Evolutionary conservation across 1,284 basidiomycete species (phyloP).

Genomic region (Puccinia coronata): DNA sequence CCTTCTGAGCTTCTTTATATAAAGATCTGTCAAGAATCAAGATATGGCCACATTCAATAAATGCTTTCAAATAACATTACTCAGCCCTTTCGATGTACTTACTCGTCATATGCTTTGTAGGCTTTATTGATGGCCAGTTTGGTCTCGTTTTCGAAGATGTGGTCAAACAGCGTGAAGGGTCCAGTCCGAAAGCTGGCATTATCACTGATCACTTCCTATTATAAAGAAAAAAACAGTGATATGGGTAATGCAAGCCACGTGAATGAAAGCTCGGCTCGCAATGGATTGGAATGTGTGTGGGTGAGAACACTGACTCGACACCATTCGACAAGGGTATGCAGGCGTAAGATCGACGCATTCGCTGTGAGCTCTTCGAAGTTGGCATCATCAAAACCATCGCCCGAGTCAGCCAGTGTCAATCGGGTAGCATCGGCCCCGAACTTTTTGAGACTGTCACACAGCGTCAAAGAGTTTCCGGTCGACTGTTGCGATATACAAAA

Average conservation of each 20-base stretch:
- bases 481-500: conserved; percentile 66
- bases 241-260: neutral
- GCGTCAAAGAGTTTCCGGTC: conserved; percentile 82
- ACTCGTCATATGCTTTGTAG: conserved; percentile 77
- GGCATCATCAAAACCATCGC: conserved; percentile 94
- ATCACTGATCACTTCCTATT: conserved; percentile 37
- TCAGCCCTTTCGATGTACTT: conserved; percentile 59
- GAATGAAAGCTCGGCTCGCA: neutral
- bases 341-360: conserved; percentile 91
- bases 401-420: conserved; percentile 89
- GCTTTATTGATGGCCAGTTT: conserved; percentile 79
- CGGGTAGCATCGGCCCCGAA: conserved; percentile 92
- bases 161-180: conserved; percentile 69
- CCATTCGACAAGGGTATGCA: conserved; percentile 90
- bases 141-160: conserved; percentile 88
- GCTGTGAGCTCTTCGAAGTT: conserved; percentile 99
- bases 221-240: neutral
- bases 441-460: conserved; percentile 75
- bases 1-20: conserved; percentile 94
- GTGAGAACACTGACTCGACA: conserved; percentile 70
- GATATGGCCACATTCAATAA: neutral
- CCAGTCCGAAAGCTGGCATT: conserved; percentile 58
- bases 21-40: conserved; percentile 66
- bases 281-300: neutral
- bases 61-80: conserved; percentile 19